These are phyloP conservation scores for Beauveria australis DNA, from an alignment of 2,329 filamentous ascomycete genomes.

Conservation along the genomic window DNA sequence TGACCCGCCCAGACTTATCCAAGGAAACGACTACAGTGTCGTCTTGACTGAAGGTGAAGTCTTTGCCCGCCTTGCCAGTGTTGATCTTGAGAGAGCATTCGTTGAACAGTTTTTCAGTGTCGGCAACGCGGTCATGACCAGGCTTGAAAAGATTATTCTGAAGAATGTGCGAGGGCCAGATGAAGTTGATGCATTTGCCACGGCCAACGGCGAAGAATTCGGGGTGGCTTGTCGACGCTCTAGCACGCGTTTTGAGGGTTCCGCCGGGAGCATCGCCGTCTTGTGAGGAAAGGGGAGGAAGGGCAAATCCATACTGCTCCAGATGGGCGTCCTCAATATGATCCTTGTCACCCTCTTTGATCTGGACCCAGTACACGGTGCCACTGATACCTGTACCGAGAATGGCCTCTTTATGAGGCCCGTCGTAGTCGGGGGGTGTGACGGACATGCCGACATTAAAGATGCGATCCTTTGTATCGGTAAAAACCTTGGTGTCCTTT, in stretches of 20 bases:
- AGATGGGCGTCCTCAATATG: conserved; percentile 69
- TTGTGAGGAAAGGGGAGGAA: conserved; percentile 76
- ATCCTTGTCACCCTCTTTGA: conserved; percentile 70
- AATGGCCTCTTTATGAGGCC: conserved; percentile 65
- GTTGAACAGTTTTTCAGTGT: conserved; percentile 79
- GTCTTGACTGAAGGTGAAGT: conserved; percentile 96
- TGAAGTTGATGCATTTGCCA: conserved; percentile 90
- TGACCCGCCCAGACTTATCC: conserved; percentile 91
- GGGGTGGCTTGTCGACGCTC: conserved; percentile 78
- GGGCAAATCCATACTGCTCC: conserved; percentile 78
- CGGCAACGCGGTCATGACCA: conserved; percentile 60
- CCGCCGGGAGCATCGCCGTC: conserved; percentile 89
- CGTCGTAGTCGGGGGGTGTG: conserved; percentile 47
- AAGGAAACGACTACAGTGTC: conserved; percentile 90
- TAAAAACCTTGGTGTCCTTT: conserved; percentile 84
- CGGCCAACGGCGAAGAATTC: conserved; percentile 93
- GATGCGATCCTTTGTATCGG: conserved; percentile 82
- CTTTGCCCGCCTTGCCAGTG: conserved; percentile 95
- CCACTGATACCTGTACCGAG: conserved; percentile 92
- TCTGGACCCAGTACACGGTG: conserved; percentile 89
- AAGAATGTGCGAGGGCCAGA: conserved; percentile 60
- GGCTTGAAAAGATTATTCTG: conserved; percentile 56
- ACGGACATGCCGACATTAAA: conserved; percentile 87
- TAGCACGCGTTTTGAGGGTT: conserved; percentile 89
- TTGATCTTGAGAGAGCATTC: conserved; percentile 89